phyloP scores from a whole-genome alignment of 306 rosid species.

The Cajanus cajan region DNA sequence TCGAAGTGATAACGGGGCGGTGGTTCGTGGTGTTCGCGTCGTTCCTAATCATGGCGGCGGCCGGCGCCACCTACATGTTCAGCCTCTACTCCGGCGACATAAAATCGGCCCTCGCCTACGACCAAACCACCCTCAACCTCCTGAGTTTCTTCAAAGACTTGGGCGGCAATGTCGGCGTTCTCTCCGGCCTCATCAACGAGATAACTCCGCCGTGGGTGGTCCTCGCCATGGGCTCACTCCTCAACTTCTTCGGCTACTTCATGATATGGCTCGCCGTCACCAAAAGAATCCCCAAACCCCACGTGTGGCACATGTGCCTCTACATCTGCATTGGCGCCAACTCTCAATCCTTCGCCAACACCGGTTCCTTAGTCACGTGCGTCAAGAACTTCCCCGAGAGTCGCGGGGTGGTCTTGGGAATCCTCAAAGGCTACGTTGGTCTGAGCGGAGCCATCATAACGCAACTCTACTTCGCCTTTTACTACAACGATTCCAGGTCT shows the following conservation, averaged over 20 bases:
- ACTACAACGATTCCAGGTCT: conserved; percentile 47
- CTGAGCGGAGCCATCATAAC: conserved; percentile 75
- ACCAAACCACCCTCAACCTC: conserved; percentile 77
- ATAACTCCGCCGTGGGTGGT: conserved; percentile 70
- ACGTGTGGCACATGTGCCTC: conserved; percentile 68
- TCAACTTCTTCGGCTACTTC: conserved; percentile 75
- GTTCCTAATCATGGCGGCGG: conserved; percentile 67
- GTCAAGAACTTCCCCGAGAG: conserved; percentile 76
- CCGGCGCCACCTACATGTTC: conserved; percentile 90
- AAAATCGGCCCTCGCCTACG: conserved; percentile 58
- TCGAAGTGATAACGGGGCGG: conserved; percentile 57
- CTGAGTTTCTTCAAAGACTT: conserved; percentile 87
- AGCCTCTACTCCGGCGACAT: conserved; percentile 66
- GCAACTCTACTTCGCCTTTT: conserved; percentile 60
- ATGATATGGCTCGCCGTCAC: conserved; percentile 77
- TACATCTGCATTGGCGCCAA: conserved; percentile 69
- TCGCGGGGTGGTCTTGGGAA: conserved; percentile 62
- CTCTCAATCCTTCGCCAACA: conserved; percentile 72
- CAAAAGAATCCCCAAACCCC: conserved; percentile 37
- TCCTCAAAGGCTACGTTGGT: conserved; percentile 65
- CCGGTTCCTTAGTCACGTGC: conserved; percentile 65
- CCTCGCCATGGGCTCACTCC: conserved; percentile 43
- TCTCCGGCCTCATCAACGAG: conserved; percentile 78
- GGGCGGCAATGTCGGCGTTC: conserved; percentile 69
- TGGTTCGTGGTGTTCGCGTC: conserved; percentile 83